Evolutionary conservation across 495 filamentous ascomycete species (phyloP).

Genomic region (Cryomyces minteri): DNA sequence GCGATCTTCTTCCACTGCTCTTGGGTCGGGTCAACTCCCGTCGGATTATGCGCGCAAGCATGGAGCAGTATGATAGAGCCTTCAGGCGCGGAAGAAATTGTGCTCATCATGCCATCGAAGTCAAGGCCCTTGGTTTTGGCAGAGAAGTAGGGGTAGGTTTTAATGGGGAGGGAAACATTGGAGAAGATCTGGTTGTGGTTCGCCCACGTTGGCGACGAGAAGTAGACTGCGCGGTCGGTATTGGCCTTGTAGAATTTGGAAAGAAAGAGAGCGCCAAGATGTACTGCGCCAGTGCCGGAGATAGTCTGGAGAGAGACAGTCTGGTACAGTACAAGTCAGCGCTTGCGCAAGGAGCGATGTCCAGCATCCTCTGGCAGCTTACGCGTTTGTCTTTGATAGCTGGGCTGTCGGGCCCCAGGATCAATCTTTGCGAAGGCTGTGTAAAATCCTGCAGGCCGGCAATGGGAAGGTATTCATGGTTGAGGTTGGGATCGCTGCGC

Average conservation of each 20-base stretch:
- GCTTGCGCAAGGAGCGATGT: not conserved
- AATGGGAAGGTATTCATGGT: constrained; percentile 98
- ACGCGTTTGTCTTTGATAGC: constrained; percentile 73
- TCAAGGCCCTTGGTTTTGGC: constrained; percentile 75
- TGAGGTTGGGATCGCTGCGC: constrained; percentile 69
- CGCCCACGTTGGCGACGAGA: constrained; percentile 90
- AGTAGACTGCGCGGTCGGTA: constrained; percentile 51
- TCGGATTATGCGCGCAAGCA: constrained; percentile 96
- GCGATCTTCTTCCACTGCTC: constrained; percentile 92
- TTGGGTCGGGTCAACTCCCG: constrained; percentile 83
- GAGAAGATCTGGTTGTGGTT: constrained; percentile 98
- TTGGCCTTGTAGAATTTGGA: constrained; percentile 46
- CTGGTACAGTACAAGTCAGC: constrained; percentile 1
- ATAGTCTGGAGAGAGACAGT: constrained; percentile 36
- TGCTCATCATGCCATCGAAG: constrained; percentile 64
- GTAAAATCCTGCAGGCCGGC: constrained; percentile 74
- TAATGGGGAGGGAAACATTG: constrained; percentile 66
- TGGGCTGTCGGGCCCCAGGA: constrained; percentile 62
- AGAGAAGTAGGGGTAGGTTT: constrained; percentile 86
- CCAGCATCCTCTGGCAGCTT: not conserved
- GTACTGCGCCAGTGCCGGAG: constrained; percentile 82
- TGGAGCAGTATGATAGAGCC: constrained; percentile 83
- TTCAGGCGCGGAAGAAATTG: constrained; percentile 48
- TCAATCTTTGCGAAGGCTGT: constrained; percentile 70
- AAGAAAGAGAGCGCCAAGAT: constrained; percentile 77